Conservation (phyloP, 2,329 filamentous ascomycete genomes). For the Epichloe gansuensis region DNA sequence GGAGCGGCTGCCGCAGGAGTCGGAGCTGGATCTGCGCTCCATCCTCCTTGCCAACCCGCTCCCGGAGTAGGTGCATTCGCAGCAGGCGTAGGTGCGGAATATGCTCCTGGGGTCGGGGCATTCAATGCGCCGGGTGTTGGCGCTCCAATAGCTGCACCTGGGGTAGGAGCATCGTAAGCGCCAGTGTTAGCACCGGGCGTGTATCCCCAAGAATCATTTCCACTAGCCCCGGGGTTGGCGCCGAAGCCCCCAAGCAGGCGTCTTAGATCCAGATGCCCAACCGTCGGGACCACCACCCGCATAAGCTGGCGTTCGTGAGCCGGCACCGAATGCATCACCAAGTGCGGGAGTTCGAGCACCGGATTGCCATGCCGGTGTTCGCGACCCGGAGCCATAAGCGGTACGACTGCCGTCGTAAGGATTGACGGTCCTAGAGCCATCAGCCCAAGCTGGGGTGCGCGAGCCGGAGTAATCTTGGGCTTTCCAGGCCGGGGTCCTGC, state of each 20-base stretch:
- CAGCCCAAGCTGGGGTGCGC: conserved; percentile 59
- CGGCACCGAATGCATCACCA: conserved; percentile 50
- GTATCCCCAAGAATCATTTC: conserved; percentile 48
- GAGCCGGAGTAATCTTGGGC: conserved; percentile 39
- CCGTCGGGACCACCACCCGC: conserved; percentile 35
- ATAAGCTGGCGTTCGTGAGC: conserved; percentile 59
- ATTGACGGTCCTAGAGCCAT: conserved; percentile 55
- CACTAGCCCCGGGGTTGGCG: conserved; percentile 46
- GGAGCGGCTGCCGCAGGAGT: conserved; percentile 56
- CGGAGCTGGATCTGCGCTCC: conserved; percentile 51
- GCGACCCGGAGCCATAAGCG: conserved; percentile 60
- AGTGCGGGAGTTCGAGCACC: conserved; percentile 58
- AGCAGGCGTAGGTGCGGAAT: conserved; percentile 51
- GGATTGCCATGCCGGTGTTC: conserved; percentile 69
- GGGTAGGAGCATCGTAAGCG: conserved; percentile 60
- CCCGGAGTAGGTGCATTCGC: conserved; percentile 59
- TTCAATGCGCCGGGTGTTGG: conserved; percentile 51
- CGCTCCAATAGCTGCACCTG: conserved; percentile 44
- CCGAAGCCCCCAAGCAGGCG: conserved; percentile 56
- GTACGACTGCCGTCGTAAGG: conserved; percentile 65
- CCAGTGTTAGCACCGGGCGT: conserved; percentile 36
- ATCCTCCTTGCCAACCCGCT: conserved; percentile 46
- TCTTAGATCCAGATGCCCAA: conserved; percentile 61
- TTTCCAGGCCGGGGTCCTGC: conserved; percentile 53
- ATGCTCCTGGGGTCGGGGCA: conserved; percentile 61